Percentiles rank a stretch among this genome's conserved stretches.
phyloP scores from a whole-genome alignment of 1,284 basidiomycete genomes.

The Coriolopsis trogii region DNA sequence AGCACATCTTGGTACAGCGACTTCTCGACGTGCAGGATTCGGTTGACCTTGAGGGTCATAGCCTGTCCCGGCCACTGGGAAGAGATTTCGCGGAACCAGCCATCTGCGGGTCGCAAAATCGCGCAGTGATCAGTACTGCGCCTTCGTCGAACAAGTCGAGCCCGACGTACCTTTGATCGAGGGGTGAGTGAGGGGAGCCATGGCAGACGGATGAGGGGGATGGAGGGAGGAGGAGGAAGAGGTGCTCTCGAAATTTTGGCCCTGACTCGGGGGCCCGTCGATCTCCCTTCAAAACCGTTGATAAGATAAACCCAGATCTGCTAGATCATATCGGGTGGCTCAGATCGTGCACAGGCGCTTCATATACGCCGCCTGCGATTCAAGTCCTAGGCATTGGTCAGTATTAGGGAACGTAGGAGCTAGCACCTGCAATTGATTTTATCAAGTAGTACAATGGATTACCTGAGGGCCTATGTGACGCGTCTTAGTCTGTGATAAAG shows the following conservation, averaged over 20 bases:
- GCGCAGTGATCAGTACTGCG: too few species aligned
- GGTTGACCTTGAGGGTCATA: conserved; percentile 94
- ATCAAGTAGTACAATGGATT: too few species aligned
- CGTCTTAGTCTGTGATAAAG: too few species aligned
- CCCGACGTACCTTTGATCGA: conserved; percentile 39
- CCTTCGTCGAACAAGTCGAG: neutral
- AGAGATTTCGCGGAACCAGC: conserved; percentile 98
- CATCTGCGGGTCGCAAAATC: conserved; percentile 55
- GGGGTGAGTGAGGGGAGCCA: conserved; percentile 43
- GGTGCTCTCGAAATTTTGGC: conserved; percentile 14
- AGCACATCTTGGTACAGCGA: conserved; percentile 95
- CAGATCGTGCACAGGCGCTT: neutral
- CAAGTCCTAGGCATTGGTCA: too few species aligned
- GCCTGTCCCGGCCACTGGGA: conserved; percentile 98
- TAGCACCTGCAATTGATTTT: too few species aligned
- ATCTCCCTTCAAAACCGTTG: conserved; percentile 3
- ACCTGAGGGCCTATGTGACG: too few species aligned
- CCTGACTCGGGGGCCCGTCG: neutral
- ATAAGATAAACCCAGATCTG: conserved; percentile 11
- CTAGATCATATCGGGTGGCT: neutral
- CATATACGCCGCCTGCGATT: too few species aligned
- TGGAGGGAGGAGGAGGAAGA: conserved; percentile 1
- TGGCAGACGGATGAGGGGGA: conserved; percentile 16
- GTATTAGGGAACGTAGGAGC: too few species aligned
- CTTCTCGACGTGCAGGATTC: conserved; percentile 94